These are phyloP conservation scores for Lantana camara DNA, from an alignment of 257 asterid species.

Conservation along the genomic window DNA sequence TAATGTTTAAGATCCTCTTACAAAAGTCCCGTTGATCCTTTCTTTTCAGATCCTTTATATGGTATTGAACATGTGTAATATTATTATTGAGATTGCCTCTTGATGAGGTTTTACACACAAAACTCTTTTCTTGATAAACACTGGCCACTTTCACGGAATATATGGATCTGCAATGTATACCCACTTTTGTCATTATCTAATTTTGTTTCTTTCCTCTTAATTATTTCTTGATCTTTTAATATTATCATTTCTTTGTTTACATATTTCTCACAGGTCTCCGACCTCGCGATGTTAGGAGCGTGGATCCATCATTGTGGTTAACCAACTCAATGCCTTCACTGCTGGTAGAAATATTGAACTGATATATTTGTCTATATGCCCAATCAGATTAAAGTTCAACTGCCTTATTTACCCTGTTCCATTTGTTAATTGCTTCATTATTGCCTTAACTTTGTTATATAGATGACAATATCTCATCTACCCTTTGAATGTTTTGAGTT, in stretches of 20 bases:
- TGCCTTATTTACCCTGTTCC: neutral
- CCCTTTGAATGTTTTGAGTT: neutral
- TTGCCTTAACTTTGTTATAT: constrained; percentile 6
- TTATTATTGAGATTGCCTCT: too few species aligned
- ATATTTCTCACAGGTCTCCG: constrained; percentile 65
- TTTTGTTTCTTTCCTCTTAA: constrained; percentile 16
- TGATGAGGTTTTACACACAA: too few species aligned
- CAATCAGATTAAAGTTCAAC: constrained; percentile 10
- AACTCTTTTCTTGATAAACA: neutral
- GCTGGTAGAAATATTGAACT: constrained; percentile 51
- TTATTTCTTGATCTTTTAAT: constrained; percentile 6
- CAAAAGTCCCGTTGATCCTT: constrained; percentile 11
- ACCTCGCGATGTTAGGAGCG: constrained; percentile 96
- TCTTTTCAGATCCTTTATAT: neutral
- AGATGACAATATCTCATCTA: neutral
- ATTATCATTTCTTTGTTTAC: constrained; percentile 18
- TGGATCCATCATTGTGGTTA: constrained; percentile 98
- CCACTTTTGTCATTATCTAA: constrained; percentile 13
- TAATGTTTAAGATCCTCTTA: constrained; percentile 9
- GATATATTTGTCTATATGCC: constrained; percentile 11
- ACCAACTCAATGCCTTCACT: constrained; percentile 96
- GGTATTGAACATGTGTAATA: neutral
- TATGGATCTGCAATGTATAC: neutral
- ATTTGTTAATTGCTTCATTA: neutral
- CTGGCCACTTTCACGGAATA: constrained; percentile 8